Evolutionary conservation across 2,329 filamentous ascomycete genomes (phyloP).

Genomic region (Bertia moriformis): DNA sequence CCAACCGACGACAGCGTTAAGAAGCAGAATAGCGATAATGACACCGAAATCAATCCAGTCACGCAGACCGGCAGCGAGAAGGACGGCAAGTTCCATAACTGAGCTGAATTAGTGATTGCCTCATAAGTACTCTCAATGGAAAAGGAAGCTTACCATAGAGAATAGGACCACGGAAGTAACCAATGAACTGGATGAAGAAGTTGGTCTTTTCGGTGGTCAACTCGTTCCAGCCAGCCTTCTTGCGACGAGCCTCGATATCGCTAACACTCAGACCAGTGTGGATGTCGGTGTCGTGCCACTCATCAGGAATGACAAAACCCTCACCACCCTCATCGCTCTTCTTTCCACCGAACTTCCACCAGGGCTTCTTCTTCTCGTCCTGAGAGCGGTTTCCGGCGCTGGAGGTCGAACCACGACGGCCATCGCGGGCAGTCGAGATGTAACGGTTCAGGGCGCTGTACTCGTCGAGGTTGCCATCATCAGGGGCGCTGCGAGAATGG

Average conservation of each 20-base stretch:
- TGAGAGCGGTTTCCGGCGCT: neutral
- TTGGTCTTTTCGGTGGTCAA: slow-evolving; percentile 63
- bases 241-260: slow-evolving; percentile 51
- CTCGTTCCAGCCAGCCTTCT: slow-evolving; percentile 57
- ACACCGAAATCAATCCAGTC: slow-evolving; percentile 65
- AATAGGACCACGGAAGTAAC: slow-evolving; percentile 64
- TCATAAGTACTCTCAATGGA: neutral
- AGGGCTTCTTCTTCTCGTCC: slow-evolving; percentile 11
- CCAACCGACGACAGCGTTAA: slow-evolving; percentile 63
- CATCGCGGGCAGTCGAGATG: slow-evolving; percentile 1
- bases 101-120: slow-evolving; percentile 3
- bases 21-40: slow-evolving; percentile 57
- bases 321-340: slow-evolving; percentile 11
- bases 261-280: slow-evolving; percentile 40
- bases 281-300: slow-evolving; percentile 57
- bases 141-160: slow-evolving; percentile 49
- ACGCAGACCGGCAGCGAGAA: slow-evolving; percentile 57
- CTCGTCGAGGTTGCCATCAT: neutral
- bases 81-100: slow-evolving; percentile 63
- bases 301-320: slow-evolving; percentile 37
- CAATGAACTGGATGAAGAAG: slow-evolving; percentile 59
- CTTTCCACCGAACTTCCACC: slow-evolving; percentile 21
- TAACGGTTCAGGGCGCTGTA: slow-evolving; percentile 1
- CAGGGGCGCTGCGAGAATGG: neutral
- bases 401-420: slow-evolving; percentile 1